Evolutionary conservation across 2,329 filamentous ascomycete species (phyloP).

Genomic region (Cryoendolithus antarcticus): DNA sequence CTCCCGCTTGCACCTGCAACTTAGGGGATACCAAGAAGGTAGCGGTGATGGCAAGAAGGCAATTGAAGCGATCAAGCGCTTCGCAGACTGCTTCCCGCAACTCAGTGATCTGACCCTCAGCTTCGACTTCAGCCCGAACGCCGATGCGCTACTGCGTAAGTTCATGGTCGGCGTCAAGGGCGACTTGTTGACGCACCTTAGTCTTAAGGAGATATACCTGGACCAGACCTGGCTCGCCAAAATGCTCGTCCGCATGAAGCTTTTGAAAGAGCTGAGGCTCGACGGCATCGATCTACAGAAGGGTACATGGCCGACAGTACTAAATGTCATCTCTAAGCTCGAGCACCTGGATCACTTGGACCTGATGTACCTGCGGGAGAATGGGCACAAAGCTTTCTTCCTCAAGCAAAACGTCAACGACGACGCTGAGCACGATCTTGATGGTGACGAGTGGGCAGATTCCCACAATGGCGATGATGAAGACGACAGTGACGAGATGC

Average conservation of each 20-base stretch:
- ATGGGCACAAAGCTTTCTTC: constrained; percentile 15
- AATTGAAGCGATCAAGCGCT: neutral
- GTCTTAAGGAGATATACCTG: neutral
- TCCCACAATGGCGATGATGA: constrained; percentile 1
- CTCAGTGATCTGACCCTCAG: constrained; percentile 8
- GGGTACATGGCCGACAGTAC: constrained; percentile 16
- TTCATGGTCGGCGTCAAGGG: neutral
- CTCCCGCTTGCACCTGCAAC: neutral
- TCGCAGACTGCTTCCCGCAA: constrained; percentile 6
- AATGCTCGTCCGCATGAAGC: neutral
- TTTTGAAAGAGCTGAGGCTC: constrained; percentile 2
- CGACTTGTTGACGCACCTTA: neutral
- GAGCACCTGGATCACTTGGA: constrained; percentile 16
- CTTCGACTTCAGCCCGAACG: neutral
- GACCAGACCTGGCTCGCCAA: neutral
- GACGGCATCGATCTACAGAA: constrained; percentile 9
- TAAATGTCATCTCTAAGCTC: constrained; percentile 13
- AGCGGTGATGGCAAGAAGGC: neutral
- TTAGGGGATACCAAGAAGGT: neutral
- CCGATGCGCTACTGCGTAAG: neutral
- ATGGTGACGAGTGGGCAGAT: neutral
- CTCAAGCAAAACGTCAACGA: constrained; percentile 10
- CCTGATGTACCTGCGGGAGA: constrained; percentile 14
- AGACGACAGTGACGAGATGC: neutral
- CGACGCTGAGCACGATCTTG: no score